A percentile compares a stretch with the other conserved stretches of the same genome.
Evolutionary conservation across 495 filamentous ascomycete genomes (phyloP).

Genomic region (Penicillium canariense): DNA sequence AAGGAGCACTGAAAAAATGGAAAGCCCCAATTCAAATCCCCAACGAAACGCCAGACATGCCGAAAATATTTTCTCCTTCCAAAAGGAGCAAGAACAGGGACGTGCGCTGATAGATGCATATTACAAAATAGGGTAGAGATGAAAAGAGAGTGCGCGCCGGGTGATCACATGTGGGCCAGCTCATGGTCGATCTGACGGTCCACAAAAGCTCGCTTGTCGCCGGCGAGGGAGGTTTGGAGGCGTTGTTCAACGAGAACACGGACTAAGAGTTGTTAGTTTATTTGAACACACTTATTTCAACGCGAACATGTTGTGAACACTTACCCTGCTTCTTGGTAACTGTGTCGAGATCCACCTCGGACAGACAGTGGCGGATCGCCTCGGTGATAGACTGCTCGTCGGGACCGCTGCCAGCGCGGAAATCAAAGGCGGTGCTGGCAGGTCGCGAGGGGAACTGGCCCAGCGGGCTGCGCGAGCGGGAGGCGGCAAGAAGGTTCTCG

Average conservation of each 20-base stretch:
- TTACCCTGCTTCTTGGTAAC: constrained; percentile 95
- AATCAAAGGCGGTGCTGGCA: constrained; percentile 65
- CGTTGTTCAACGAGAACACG: constrained; percentile 87
- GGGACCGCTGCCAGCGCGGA: constrained; percentile 66
- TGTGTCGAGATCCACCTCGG: constrained; percentile 90
- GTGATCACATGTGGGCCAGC: constrained; percentile 81
- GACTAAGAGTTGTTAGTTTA: constrained; percentile 46
- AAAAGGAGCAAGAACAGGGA: constrained; percentile 9
- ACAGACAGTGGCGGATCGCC: constrained; percentile 74
- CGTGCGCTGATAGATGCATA: constrained; percentile 24
- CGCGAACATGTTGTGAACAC: constrained; percentile 2
- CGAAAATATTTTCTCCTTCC: constrained; percentile 14
- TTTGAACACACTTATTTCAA: too few relatives aligned
- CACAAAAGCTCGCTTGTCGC: constrained; percentile 79
- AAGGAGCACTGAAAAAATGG: constrained; percentile 3
- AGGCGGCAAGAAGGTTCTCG: constrained; percentile 56
- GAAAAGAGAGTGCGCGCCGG: background rate
- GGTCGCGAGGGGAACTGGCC: constrained; percentile 53
- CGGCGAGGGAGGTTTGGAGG: constrained; percentile 79
- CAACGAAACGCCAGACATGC: constrained; percentile 33
- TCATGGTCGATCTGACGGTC: constrained; percentile 91
- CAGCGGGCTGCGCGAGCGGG: constrained; percentile 55
- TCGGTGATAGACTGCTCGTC: constrained; percentile 73
- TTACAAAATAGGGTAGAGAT: constrained; percentile 13
- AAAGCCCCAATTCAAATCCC: constrained; percentile 6